phyloP scores from a whole-genome alignment of 495 filamentous ascomycete genomes.

The Daldinia grandis region DNA sequence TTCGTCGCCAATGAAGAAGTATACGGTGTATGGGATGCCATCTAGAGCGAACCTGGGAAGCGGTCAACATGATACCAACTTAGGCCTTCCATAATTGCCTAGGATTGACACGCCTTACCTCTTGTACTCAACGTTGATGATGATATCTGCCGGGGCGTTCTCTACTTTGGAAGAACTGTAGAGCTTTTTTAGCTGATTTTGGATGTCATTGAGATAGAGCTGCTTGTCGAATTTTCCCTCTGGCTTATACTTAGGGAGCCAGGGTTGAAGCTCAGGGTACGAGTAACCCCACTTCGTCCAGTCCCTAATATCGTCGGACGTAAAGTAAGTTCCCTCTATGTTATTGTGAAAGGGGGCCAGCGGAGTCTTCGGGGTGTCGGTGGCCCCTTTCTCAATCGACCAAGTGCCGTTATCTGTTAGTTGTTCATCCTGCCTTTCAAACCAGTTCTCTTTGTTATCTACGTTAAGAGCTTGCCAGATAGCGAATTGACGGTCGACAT shows the following conservation, averaged over 20 bases:
- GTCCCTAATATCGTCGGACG: conserved; percentile 3
- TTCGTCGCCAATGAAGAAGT: conserved; percentile 4
- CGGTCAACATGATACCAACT: not conserved
- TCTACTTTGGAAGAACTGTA: not conserved
- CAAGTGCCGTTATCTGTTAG: not conserved
- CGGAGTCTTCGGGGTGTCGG: not conserved
- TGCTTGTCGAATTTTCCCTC: not conserved
- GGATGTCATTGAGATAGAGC: conserved; percentile 1
- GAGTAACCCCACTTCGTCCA: conserved; percentile 7
- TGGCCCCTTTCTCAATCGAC: not conserved
- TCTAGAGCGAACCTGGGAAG: not conserved
- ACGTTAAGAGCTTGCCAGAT: conserved; percentile 4
- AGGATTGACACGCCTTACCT: not conserved
- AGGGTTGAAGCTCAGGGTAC: conserved; percentile 5
- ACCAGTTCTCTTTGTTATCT: not conserved
- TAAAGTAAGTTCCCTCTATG: not conserved
- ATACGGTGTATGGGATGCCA: conserved; percentile 4
- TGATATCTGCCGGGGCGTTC: not conserved
- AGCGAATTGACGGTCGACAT: conserved; percentile 7
- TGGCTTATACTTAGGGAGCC: conserved; percentile 6
- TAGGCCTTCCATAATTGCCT: not conserved
- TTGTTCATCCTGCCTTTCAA: conserved; percentile 1
- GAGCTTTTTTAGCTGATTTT: not conserved
- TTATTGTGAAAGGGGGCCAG: conserved; percentile 6
- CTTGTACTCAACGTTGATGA: conserved; percentile 6